These are phyloP conservation scores for Leccinum variabile DNA, from an alignment of 1,284 basidiomycete species.

Conservation along the genomic window DNA sequence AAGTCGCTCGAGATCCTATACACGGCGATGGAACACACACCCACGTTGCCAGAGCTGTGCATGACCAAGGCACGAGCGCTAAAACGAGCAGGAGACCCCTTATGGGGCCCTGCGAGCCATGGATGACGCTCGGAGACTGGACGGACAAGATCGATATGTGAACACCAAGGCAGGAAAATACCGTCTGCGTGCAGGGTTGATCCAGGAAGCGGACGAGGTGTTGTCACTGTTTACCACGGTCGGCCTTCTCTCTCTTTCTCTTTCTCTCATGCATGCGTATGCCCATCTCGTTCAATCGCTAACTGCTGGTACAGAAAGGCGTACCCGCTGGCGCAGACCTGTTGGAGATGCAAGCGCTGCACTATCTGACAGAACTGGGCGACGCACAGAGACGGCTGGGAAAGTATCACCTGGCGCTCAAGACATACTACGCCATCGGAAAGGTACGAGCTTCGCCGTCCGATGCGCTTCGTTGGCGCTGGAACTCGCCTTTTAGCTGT, in stretches of 20 bases:
- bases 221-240: constrained; percentile 90
- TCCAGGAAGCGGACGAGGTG: constrained; percentile 72
- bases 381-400: constrained; percentile 67
- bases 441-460: constrained; percentile 49
- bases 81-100: constrained; percentile 84
- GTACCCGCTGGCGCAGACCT: constrained; percentile 82
- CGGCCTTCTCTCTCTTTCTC: constrained; percentile 13
- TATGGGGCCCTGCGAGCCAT: constrained; percentile 74
- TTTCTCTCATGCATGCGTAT: neutral
- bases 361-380: constrained; percentile 87
- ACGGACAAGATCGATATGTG: constrained; percentile 94
- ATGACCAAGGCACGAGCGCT: constrained; percentile 83
- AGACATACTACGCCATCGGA: constrained; percentile 79
- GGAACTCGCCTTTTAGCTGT: constrained; percentile 50
- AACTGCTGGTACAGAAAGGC: constrained; percentile 64
- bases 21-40: constrained; percentile 78
- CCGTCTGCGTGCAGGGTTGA: constrained; percentile 75
- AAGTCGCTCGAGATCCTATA: constrained; percentile 71
- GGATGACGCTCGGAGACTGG: constrained; percentile 83
- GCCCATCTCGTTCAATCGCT: neutral
- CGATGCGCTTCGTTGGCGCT: constrained; percentile 10
- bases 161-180: constrained; percentile 97
- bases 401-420: constrained; percentile 81
- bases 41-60: constrained; percentile 90
- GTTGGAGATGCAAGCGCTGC: constrained; percentile 94